These are phyloP conservation scores for Tetracentron sinense DNA, from an alignment of 164 flowering plant genomes.

Conservation along the genomic window DNA sequence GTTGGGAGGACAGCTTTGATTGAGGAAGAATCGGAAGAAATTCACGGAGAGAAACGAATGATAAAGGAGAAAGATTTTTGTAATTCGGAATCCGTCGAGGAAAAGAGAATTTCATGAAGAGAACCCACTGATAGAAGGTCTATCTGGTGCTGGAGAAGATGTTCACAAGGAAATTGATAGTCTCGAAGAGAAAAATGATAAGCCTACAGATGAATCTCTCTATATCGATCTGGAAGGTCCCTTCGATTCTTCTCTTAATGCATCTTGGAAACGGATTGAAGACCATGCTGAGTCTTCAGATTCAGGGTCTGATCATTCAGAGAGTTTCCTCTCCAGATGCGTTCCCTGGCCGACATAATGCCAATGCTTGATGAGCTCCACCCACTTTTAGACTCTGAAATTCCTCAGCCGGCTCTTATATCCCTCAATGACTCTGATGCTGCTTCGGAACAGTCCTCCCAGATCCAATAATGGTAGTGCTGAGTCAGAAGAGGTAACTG, in stretches of 20 bases:
- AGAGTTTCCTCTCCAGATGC: slow-evolving; percentile 78
- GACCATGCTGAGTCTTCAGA: slow-evolving; percentile 35
- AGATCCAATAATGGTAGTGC: slow-evolving; percentile 20
- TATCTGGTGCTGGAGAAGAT: too few species aligned
- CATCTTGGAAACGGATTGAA: too few species aligned
- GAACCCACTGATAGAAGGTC: too few species aligned
- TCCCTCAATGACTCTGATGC: slow-evolving; percentile 33
- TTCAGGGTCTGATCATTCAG: slow-evolving; percentile 52
- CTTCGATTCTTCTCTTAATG: too few species aligned
- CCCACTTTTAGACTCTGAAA: too few species aligned
- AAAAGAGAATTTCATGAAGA: too few species aligned
- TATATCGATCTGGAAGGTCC: too few species aligned
- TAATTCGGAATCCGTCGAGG: too few species aligned
- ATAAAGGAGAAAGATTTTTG: too few species aligned
- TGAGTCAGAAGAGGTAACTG: slow-evolving; percentile 35
- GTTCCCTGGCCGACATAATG: slow-evolving; percentile 68
- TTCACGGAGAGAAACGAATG: slow-evolving; percentile 5
- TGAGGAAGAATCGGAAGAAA: slow-evolving; percentile 13
- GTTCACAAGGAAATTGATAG: too few species aligned
- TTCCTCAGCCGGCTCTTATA: slow-evolving; percentile 40
- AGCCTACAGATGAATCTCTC: too few species aligned
- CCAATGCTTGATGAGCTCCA: slow-evolving; percentile 75
- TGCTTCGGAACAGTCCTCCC: slow-evolving; percentile 29
- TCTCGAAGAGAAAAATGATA: too few species aligned
- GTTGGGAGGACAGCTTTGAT: background rate